Conservation (phyloP, 2,329 filamentous ascomycete genomes). For the Pseudogymnoascus sp. region DNA sequence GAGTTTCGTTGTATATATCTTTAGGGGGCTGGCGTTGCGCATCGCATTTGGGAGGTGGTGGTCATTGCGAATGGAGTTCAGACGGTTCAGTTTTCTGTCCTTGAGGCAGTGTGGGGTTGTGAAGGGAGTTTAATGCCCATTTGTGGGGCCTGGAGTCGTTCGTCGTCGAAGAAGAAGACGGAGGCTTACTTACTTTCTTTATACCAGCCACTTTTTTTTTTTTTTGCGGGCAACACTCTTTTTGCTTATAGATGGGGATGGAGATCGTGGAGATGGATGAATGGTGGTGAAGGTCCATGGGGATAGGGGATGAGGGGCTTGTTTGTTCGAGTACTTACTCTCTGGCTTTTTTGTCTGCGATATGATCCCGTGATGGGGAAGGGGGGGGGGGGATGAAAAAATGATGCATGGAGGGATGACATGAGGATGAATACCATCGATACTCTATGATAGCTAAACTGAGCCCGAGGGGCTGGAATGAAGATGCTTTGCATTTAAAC, state of each 20-base stretch:
- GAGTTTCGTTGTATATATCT: not conserved
- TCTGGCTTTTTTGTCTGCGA: not conserved
- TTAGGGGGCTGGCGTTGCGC: not conserved
- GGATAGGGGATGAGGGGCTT: not conserved
- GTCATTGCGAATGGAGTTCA: not conserved
- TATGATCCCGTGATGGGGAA: too few species aligned
- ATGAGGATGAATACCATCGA: not conserved
- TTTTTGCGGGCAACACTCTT: not conserved
- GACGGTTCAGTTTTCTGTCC: not conserved
- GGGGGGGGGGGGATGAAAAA: not conserved
- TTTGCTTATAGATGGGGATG: not conserved
- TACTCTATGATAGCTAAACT: not conserved
- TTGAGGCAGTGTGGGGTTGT: not conserved
- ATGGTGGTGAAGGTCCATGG: not conserved
- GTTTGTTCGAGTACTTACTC: not conserved
- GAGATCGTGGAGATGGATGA: too few species aligned
- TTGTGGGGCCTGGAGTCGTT: too few species aligned
- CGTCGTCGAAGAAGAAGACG: too few species aligned
- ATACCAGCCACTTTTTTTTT: constrained; percentile 3
- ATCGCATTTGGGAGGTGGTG: not conserved
- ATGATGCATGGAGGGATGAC: not conserved
- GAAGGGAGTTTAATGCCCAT: not conserved
- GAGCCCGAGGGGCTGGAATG: not conserved
- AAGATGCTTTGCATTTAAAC: not conserved
- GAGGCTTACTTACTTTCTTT: not conserved